Base-by-base conservation (phyloP, 306 rosid species). In the Lupinus albus region DNA sequence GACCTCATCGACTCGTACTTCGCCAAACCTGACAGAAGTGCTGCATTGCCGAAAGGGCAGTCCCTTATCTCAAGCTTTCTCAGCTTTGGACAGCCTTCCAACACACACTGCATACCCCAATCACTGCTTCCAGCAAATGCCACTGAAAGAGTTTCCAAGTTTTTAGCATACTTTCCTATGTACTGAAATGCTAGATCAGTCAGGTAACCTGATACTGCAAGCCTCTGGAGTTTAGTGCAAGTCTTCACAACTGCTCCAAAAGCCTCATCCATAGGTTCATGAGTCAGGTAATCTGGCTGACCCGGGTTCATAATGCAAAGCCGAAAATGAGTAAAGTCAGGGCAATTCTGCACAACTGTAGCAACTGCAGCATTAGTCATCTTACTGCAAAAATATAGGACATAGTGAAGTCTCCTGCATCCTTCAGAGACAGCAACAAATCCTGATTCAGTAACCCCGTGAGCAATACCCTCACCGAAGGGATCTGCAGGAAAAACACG, bases 351-450 rank as follows among this genome's bases (percentile, higher is more conserved):
- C 72, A 81, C 97, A 46, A 91, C 82, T 16, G 92, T 83, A 58
- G 89, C 81, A n/a, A 91, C 89, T 21, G 97, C 97, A n/a, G 84
- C 95, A 61, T 91, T 91, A 16, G 97, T 88, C 95, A 91, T 88
- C 76, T 83, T 91, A 51, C 83, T 84, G 61, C 95, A 88, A 75
- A 91, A 91, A 88, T 88, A 91, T 60, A 91, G 95, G 25, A 88
- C 88, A 10, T 88, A 86, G 71, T 65, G 86, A 32, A 91, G 95
- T 52, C 61, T 88, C n/a, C 60, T 82, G 72, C 97, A 91, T 50
- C 95, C 95, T 79, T 69, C 68, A 35, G 95, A 88, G 61, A 91
- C 88, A 1, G 97, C 89, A 67, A 88, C 51, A 82, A 88, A 86
- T 30, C 97, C 97, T 8, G 85, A 74, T 51, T 91, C 97, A 49